Percentiles rank a stretch among this genome's conserved stretches.
These are phyloP conservation scores for Cladosporium sp. DNA, from an alignment of 2,329 filamentous ascomycete species.

Conservation along the genomic window DNA sequence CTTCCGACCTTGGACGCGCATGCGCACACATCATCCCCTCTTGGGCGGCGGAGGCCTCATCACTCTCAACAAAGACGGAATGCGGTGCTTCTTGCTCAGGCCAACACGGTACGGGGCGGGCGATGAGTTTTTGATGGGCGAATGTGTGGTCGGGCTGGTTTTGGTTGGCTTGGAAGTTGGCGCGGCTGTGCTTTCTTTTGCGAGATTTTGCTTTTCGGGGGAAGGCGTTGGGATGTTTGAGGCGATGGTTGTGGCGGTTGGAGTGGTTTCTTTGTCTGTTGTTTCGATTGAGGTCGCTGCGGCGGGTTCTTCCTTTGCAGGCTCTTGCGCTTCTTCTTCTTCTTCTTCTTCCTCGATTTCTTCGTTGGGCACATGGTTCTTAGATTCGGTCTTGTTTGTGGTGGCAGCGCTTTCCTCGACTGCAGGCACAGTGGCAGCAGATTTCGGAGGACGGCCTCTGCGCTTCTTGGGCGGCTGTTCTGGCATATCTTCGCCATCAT, in stretches of 20 bases:
- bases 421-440: neutral
- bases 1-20: neutral
- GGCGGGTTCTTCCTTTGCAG: neutral
- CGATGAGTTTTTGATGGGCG: constrained; percentile 22
- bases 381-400: neutral
- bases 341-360: neutral
- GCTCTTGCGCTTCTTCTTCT: neutral
- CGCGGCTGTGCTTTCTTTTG: neutral
- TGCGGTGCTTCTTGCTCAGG: constrained; percentile 44
- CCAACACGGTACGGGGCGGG: constrained; percentile 44
- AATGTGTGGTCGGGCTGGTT: constrained; percentile 18
- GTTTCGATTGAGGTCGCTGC: neutral
- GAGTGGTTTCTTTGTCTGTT: neutral
- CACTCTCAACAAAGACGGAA: constrained; percentile 41
- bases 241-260: neutral
- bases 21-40: constrained; percentile 9
- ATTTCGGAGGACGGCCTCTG: constrained; percentile 7
- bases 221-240: constrained; percentile 1
- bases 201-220: neutral
- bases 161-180: constrained; percentile 3
- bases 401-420: neutral
- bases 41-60: constrained; percentile 17
- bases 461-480: constrained; percentile 6
- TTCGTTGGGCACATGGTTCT: neutral
- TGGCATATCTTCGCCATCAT: neutral